A percentile compares a stretch with the other conserved stretches of the same genome.
Conservation (phyloP, 2,329 filamentous ascomycete species). For the Hypocrella siamensis region DNA sequence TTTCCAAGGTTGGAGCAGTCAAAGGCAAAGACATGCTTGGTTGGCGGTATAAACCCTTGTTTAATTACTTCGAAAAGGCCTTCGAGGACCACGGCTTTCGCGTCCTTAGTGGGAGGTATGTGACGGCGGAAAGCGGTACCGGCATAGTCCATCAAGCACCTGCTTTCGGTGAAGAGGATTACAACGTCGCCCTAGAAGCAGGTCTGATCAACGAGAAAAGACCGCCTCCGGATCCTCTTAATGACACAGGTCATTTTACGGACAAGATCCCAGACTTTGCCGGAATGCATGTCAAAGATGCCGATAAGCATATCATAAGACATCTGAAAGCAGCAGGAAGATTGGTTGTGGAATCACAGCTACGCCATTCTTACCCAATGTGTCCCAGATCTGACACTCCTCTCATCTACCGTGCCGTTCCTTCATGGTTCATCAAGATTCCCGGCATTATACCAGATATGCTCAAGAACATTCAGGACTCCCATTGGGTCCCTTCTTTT, state of each 20-base stretch:
- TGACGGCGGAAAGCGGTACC: slow-evolving; percentile 78
- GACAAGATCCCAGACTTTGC: slow-evolving; percentile 63
- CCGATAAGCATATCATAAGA: slow-evolving; percentile 89
- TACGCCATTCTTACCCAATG: slow-evolving; percentile 85
- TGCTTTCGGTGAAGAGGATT: slow-evolving; percentile 93
- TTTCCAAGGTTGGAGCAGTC: slow-evolving; percentile 49
- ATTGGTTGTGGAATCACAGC: slow-evolving; percentile 69
- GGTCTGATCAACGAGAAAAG: slow-evolving; percentile 66
- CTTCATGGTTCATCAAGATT: slow-evolving; percentile 90
- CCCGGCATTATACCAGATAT: slow-evolving; percentile 71
- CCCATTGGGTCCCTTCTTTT: slow-evolving; percentile 80
- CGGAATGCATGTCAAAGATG: slow-evolving; percentile 79
- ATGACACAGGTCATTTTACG: slow-evolving; percentile 69
- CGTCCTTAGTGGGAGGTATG: slow-evolving; percentile 71
- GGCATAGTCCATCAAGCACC: slow-evolving; percentile 91
- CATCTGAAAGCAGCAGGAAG: slow-evolving; percentile 63
- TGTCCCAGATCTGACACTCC: slow-evolving; percentile 92
- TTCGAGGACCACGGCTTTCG: slow-evolving; percentile 76
- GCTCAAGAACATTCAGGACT: slow-evolving; percentile 77
- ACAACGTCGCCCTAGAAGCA: slow-evolving; percentile 59
- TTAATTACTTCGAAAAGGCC: slow-evolving; percentile 77
- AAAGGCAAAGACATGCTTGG: slow-evolving; percentile 54
- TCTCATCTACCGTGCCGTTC: slow-evolving; percentile 80
- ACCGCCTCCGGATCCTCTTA: slow-evolving; percentile 79
- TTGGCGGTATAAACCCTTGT: slow-evolving; percentile 74